Conservation (phyloP, 805 yeast genomes). For the Metschnikowia lunata region DNA sequence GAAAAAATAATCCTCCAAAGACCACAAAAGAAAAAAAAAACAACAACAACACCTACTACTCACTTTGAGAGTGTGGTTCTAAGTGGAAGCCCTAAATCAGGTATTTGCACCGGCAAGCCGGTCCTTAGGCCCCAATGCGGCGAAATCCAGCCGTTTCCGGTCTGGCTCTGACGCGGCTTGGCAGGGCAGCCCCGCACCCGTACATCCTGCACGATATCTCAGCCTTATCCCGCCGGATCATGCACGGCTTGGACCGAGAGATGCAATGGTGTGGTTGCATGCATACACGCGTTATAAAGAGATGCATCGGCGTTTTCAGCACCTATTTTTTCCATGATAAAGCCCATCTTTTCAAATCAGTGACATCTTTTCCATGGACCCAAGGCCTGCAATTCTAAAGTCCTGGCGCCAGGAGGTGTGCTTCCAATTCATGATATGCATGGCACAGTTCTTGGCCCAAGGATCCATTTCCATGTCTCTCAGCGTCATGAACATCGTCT, state of each 20-base stretch:
- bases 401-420: conserved; percentile 13
- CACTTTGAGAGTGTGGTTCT: too few relatives aligned
- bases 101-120: too few relatives aligned
- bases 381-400: conserved; percentile 10
- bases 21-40: too few relatives aligned
- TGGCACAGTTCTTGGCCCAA: conserved; percentile 35
- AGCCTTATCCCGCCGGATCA: background rate
- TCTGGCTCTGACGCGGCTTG: too few relatives aligned
- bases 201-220: background rate
- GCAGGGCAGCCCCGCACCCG: background rate
- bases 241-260: conserved; percentile 7
- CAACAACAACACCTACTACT: too few relatives aligned
- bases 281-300: conserved; percentile 2
- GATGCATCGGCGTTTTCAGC: background rate
- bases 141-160: too few relatives aligned
- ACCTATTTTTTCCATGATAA: too few relatives aligned
- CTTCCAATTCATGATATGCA: conserved; percentile 10
- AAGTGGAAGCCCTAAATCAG: too few relatives aligned
- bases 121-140: too few relatives aligned
- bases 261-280: conserved; percentile 6
- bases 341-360: too few relatives aligned
- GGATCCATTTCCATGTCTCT: conserved; percentile 37
- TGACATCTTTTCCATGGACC: conserved; percentile 4
- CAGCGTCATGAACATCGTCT: conserved; percentile 34
- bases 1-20: too few relatives aligned